Evolutionary conservation across 2,329 filamentous ascomycete species (phyloP), one percentile per base, ranked within the genome.

Genomic region (Ascocoryne sarcoides): DNA sequence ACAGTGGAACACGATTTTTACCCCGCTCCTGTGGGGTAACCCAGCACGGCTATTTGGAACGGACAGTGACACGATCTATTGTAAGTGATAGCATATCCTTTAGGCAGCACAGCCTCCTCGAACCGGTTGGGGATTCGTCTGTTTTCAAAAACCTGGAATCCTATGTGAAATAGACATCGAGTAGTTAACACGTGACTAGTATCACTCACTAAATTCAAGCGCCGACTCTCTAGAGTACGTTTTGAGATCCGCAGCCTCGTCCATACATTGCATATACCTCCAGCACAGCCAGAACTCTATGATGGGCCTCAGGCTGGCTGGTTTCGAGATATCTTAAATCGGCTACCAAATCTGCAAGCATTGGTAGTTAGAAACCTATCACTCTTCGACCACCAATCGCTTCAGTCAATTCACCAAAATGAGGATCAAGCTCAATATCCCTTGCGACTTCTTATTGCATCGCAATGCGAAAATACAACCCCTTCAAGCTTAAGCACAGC

Each of bases 321-420:
- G 48, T 37, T 52, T 10, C 43, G 46, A 37, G 48, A 51, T 35
- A 42, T 49, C 17, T 32, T 51, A 5, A 46, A 48, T 33, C 43
- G 46, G 5, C 39, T 51, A 4, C 46, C 48, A 9, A 43, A 26
- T n/a, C 38, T 51, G 3, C 50, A 51, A 26, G 44, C 50, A 9
- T 39, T 51, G 30, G 46, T 49, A 12, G 43, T 49, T 4, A 49
- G 43, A 3, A 48, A 44, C 30, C 37, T 52, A 1, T 44, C 48
- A 10, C 49, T 49, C 19, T 52, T 52, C 28, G 46, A 49, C 28
- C 50, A 52, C 28, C 38, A 47, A 34, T 44, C 46, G 10, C 45
- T 52, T 8, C 42, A 42, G 12, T 35, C 23, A 1, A 33, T 49
- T 12, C 46, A 49, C 35, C 39, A 40, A 8, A 26, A 38, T 16